Evolutionary conservation across 352 stramenopile species (phyloP), one percentile per base, ranked within the genome.

Genomic region (Discostella stelligera): DNA sequence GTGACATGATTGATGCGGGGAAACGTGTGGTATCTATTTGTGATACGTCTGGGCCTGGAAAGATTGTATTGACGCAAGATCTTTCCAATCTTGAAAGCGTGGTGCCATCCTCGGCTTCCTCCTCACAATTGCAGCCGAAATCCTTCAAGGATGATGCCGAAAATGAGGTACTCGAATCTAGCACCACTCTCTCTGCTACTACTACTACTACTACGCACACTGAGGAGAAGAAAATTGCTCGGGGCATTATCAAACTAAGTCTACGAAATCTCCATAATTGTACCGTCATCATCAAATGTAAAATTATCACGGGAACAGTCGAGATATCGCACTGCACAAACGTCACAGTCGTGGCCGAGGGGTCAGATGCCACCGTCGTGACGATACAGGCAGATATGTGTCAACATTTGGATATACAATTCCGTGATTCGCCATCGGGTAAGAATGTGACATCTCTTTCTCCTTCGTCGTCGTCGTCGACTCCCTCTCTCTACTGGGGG

Each of bases 311-410:
- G 27, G 82, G 85, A 44, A 88, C 82, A 13, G 50, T 93, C 2
- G 88, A 93, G 71, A 71, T 91, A 46, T 87, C 70, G 46, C 79
- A 91, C 68, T 93, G 88, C 50, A 71, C 80, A 14, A 88, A 91
- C 67, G 32, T 93, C 0, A 75, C 68, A 3, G 46, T 93, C 9
- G 68, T 81, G 16, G 52, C 86, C 2, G 60, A 77, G 16, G 84
- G 87, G 64, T 71, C 81, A 27, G 77, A 89, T 54, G 82, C 81
- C 16, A 88, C 79, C 18, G 71, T 93, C 16, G 77, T 83, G 9
- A 95, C 90, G 13, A 71, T 94, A 41, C 91, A 95, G 81, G 78
- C 75, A n/a, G 91, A 95, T 86, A 69, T 95, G 10, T 93, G 85
- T 71, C 64, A 86, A 18, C 77, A 88, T 71, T 68, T 94, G 9